Evolutionary conservation across 345 rosid species (phyloP).

Genomic region (Citrus unshiu): DNA sequence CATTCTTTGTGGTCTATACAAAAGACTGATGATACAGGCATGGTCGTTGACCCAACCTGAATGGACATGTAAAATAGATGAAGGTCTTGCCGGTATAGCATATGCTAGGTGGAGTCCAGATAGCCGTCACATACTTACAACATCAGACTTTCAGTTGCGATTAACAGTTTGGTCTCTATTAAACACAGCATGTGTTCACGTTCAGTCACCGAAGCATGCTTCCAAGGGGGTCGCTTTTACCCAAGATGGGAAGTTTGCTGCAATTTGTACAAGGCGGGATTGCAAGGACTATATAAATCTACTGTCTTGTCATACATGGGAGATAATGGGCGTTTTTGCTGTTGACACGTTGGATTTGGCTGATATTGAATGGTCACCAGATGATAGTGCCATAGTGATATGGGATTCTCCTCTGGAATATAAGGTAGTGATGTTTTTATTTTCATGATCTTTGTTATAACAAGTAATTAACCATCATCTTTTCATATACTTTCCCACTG

Average conservation of each 20-base stretch:
- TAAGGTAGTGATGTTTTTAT: constrained; percentile 43
- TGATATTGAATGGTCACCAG: constrained; percentile 95
- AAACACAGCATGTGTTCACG: constrained; percentile 96
- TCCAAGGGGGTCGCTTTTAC: constrained; percentile 83
- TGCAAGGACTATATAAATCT: constrained; percentile 92
- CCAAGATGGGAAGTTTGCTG: constrained; percentile 85
- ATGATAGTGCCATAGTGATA: constrained; percentile 76
- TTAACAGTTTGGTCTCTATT: constrained; percentile 89
- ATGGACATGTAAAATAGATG: constrained; percentile 98
- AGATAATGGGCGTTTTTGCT: constrained; percentile 89
- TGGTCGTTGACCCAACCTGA: constrained; percentile 92
- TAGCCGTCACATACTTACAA: constrained; percentile 90
- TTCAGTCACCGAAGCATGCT: constrained; percentile 94
- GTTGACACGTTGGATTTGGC: constrained; percentile 89
- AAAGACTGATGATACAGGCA: constrained; percentile 91
- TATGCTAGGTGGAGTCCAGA: constrained; percentile 99
- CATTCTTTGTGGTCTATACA: constrained; percentile 88
- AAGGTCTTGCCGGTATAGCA: constrained; percentile 94
- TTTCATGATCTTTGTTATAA: background rate
- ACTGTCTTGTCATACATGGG: constrained; percentile 85
- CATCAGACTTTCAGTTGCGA: constrained; percentile 86
- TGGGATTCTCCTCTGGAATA: constrained; percentile 95
- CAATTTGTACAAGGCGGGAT: constrained; percentile 85
- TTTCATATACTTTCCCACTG: background rate
- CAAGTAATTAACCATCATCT: background rate